Base-by-base conservation (phyloP, 306 rosid species). In the Prunus mume region DNA sequence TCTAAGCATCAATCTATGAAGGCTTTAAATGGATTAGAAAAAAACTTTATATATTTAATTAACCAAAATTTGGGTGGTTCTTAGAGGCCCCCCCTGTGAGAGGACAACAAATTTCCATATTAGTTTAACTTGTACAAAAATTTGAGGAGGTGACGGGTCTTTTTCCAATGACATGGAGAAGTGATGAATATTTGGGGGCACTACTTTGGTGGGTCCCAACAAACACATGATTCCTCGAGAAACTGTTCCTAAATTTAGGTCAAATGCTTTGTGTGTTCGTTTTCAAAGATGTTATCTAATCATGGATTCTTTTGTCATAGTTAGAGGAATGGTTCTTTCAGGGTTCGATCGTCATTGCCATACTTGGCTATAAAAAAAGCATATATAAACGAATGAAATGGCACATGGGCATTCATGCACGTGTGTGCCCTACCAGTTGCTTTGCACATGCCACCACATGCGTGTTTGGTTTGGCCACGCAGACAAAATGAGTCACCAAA, bases 281-380 rank as follows among this genome's bases (percentile, higher is more conserved):
- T 82, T 84, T 82, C 91, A 84, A 72, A 73, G 74, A 78, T 78
- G 85, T 65, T 71, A 80, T 63, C 84, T 41, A 76, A 85, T 85
- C 77, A 71, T 30, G 80, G 81, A 81, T 69, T 83, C 65, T 30
- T 20, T 32, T 71, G 83, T 74, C 81, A 82, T 70, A 55, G 86
- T 83, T 88, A 82, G 81, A 83, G 76, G 67, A 78, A 85, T 72
- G 82, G 83, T 72, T 78, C 84, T 86, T 87, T 85, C 85, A 76
- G 3, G 41, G 57, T 25, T 52, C 82, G 64, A 72, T 81, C 79
- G 55, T 54, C 63, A 71, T 65, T 62, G 22, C 51, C 65, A 77
- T 57, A 83, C 1, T 18, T 32, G 10, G 17, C 13, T 32, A 30
- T 38, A 1, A 6, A 38, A 6, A 7, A 34, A 24, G 65, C 43